Conservation (phyloP, 495 filamentous ascomycete genomes). For the Penicillium lagena region DNA sequence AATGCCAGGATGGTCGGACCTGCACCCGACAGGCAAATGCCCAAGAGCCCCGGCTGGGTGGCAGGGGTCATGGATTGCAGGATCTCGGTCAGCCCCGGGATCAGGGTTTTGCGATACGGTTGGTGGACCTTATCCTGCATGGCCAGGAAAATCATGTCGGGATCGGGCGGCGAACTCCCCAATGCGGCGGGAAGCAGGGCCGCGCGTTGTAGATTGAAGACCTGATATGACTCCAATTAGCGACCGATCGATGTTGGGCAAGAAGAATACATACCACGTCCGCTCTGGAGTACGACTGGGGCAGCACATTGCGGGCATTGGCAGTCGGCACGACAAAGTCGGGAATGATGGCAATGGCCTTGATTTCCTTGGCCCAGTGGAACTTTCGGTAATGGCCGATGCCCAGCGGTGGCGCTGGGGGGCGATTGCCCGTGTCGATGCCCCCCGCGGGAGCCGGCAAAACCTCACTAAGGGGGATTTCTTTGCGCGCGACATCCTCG, state of each 20-base stretch:
- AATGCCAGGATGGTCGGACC: constrained; percentile 92
- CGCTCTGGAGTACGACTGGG: constrained; percentile 62
- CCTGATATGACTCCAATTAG: constrained; percentile 29
- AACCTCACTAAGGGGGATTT: constrained; percentile 95
- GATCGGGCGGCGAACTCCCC: constrained; percentile 81
- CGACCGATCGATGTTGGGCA: too few species aligned
- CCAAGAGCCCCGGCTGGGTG: constrained; percentile 79
- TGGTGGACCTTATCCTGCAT: constrained; percentile 99
- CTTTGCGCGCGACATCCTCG: constrained; percentile 74
- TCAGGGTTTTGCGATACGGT: constrained; percentile 80
- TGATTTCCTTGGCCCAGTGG: constrained; percentile 85
- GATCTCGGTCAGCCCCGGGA: constrained; percentile 87
- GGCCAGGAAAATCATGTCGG: constrained; percentile 85
- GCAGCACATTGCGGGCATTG: constrained; percentile 76
- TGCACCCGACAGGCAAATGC: constrained; percentile 88
- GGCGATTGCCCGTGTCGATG: constrained; percentile 73
- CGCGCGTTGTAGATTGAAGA: constrained; percentile 91
- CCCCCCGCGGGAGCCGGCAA: constrained; percentile 81
- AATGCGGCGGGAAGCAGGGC: constrained; percentile 81
- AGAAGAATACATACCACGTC: constrained; percentile 58
- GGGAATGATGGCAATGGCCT: constrained; percentile 89
- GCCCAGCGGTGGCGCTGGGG: constrained; percentile 78
- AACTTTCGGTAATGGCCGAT: constrained; percentile 95
- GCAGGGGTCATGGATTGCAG: constrained; percentile 78
- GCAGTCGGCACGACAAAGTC: constrained; percentile 90